Conservation (phyloP, 352 stramenopile species). For the Blastocystis sp. region DNA sequence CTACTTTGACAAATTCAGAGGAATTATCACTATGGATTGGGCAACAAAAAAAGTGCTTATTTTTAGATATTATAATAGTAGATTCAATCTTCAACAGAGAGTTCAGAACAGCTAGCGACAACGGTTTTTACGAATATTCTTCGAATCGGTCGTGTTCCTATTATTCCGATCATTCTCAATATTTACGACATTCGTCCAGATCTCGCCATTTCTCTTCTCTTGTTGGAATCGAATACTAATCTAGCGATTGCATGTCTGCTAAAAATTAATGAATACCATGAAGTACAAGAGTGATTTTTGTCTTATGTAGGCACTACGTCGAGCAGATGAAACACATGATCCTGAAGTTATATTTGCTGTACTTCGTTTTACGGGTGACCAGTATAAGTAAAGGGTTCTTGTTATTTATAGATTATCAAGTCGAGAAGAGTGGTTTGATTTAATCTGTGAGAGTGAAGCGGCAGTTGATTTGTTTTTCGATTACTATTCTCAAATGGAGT, state of each 20-base stretch:
- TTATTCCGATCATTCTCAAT: slow-evolving; percentile 57
- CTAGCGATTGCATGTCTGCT: slow-evolving; percentile 30
- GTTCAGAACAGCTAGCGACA: slow-evolving; percentile 5
- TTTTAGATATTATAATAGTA: background rate
- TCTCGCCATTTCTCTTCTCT: background rate
- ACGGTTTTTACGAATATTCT: slow-evolving; percentile 49
- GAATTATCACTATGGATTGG: slow-evolving; percentile 47
- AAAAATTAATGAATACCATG: slow-evolving; percentile 31
- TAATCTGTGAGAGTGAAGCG: slow-evolving; percentile 12
- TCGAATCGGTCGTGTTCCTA: background rate
- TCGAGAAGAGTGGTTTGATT: slow-evolving; percentile 48
- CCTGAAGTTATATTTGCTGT: slow-evolving; percentile 21
- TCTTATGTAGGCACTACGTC: slow-evolving; percentile 7
- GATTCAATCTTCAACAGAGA: slow-evolving; percentile 4
- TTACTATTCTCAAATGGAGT: slow-evolving; percentile 33
- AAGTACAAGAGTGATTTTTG: background rate
- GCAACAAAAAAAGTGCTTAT: background rate
- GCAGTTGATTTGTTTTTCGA: slow-evolving; percentile 30
- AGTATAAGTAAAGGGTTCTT: background rate
- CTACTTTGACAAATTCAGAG: slow-evolving; percentile 34
- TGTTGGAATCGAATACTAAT: slow-evolving; percentile 1
- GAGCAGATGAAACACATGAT: slow-evolving; percentile 20
- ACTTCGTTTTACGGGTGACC: slow-evolving; percentile 8
- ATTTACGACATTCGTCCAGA: slow-evolving; percentile 53
- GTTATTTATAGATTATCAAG: background rate